Evolutionary conservation across 345 rosid species (phyloP), one percentile per base, ranked within the genome.

Genomic region (Moricandia arvensis): DNA sequence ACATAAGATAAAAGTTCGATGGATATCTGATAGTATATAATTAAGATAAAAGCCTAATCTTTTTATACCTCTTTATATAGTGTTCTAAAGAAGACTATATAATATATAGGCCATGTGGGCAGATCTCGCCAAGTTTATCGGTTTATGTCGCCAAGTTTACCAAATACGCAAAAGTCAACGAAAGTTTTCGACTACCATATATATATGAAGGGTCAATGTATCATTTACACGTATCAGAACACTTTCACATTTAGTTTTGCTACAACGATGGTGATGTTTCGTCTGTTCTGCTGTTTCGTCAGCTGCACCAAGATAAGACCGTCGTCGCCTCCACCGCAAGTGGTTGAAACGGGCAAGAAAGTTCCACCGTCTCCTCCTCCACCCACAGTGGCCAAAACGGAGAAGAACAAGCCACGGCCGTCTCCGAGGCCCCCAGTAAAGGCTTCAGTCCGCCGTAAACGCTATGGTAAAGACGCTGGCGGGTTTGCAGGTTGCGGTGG

Each of bases 251-350:
- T 49, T 16, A 4, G 7, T 45, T 75, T 66, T 8, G 33, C 55
- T 67, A 34, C 26, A 60, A 60, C 58, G 13, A 69, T 63, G 59
- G 75, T 31, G 21, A 68, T 59, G 70, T 63, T 54, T 76, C 65
- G 59, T n/a, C 4, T 69, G 17, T 54, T 76, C 10, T 38, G 70
- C 12, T 76, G 64, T 69, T 76, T 76, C 13, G 17, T 62, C 16
- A 69, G 54, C 69, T 76, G 75, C 75, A n/a, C 80, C 34, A 69
- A 24, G 70, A 43, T 17, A 69, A 38, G 59, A 72, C 75, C 65
- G 29, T 27, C 79, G 9, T 3, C 69, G 5, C 15, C 66, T 34
- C 69, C 74, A 30, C 34, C 58, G 3, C 69, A 61, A 24, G 43
- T 16, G 54, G 57, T 8, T 35, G 47, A 76, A 68, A 26, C 59